Conservation (phyloP, 805 yeast species). For the Lipomyces orientalis region DNA sequence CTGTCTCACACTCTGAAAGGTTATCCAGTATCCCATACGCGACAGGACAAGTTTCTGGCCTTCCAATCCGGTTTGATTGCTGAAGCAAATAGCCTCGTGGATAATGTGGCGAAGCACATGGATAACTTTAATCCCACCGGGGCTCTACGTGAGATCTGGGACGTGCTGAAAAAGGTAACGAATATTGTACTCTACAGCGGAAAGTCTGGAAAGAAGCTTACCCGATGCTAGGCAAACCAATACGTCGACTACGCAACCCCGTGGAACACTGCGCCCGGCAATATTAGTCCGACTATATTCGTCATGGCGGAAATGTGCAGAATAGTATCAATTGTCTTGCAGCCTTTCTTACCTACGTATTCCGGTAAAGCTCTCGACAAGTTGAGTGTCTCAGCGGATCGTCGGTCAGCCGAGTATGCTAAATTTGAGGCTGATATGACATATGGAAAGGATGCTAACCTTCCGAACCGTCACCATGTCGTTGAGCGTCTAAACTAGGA, state of each 20-base stretch:
- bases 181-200: neutral
- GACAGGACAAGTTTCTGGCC: constrained; percentile 8
- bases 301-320: constrained; percentile 74
- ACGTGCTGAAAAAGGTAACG: constrained; percentile 40
- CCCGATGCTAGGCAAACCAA: constrained; percentile 56
- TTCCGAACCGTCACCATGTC: neutral
- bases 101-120: constrained; percentile 14
- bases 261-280: constrained; percentile 55
- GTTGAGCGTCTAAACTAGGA: neutral
- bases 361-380: constrained; percentile 64
- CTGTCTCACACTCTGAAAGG: constrained; percentile 9
- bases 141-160: constrained; percentile 67
- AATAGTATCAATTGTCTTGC: constrained; percentile 66
- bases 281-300: constrained; percentile 52
- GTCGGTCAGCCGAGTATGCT: constrained; percentile 55
- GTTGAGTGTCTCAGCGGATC: constrained; percentile 56
- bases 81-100: constrained; percentile 5
- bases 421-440: constrained; percentile 60
- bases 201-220: neutral
- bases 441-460: constrained; percentile 66
- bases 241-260: constrained; percentile 75
- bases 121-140: constrained; percentile 57
- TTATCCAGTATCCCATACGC: constrained; percentile 5
- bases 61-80: constrained; percentile 5
- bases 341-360: constrained; percentile 75